Evolutionary conservation across 345 rosid genomes (phyloP).

Genomic region (Rhodamnia argentea): DNA sequence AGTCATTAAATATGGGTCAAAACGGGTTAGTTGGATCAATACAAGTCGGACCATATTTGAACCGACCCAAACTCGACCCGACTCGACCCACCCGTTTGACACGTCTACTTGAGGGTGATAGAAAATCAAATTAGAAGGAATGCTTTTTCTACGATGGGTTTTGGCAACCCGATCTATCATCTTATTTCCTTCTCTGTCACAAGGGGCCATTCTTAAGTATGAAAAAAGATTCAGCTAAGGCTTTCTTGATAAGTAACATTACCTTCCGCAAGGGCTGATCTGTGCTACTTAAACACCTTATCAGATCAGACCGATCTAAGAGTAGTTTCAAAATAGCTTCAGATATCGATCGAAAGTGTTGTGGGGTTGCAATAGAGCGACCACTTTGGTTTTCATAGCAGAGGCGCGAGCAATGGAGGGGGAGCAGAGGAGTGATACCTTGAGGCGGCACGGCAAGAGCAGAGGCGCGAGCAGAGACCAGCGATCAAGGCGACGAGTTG

Average conservation of each 20-base stretch:
- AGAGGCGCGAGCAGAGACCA: too few species aligned
- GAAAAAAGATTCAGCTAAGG: neutral
- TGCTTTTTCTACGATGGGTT: neutral
- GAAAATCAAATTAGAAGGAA: too few species aligned
- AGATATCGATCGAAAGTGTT: neutral
- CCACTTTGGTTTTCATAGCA: neutral
- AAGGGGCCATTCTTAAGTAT: too few species aligned
- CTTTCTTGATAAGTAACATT: neutral
- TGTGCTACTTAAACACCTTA: neutral
- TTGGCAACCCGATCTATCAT: rapidly evolving
- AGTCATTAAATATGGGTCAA: too few species aligned
- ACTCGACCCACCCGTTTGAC: too few species aligned
- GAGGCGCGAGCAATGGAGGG: neutral
- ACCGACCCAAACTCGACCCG: too few species aligned
- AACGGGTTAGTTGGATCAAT: too few species aligned
- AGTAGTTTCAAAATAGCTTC: neutral
- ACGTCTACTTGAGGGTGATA: neutral
- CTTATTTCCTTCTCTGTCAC: neutral
- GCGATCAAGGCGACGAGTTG: too few species aligned
- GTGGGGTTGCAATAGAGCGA: neutral
- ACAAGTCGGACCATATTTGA: too few species aligned
- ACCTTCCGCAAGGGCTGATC: neutral
- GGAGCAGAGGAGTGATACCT: too few species aligned
- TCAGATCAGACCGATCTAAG: neutral
- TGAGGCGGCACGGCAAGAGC: too few species aligned